Evolutionary conservation across 2,329 filamentous ascomycete species (phyloP).

Genomic region (Beauveria pseudobassiana): DNA sequence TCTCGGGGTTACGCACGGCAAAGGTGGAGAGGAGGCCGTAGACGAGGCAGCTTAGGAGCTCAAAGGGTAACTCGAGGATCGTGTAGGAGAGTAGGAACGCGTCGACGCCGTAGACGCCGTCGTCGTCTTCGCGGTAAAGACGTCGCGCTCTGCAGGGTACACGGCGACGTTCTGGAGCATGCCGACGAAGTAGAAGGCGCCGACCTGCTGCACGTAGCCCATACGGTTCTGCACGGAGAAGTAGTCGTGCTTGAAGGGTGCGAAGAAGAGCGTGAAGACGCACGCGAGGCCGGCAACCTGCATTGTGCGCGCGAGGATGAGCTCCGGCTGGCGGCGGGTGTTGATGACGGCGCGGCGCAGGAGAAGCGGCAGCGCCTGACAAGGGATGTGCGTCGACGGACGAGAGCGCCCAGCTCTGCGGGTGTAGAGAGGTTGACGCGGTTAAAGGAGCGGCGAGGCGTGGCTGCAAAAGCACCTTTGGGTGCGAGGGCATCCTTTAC

Average conservation of each 20-base stretch:
- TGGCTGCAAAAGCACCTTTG: slow-evolving; percentile 4
- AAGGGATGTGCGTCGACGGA: slow-evolving; percentile 56
- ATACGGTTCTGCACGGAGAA: slow-evolving; percentile 64
- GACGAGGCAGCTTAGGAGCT: slow-evolving; percentile 55
- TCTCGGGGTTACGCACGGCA: slow-evolving; percentile 57
- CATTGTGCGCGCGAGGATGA: slow-evolving; percentile 58
- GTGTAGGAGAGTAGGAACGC: slow-evolving; percentile 67
- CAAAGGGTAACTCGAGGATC: slow-evolving; percentile 63
- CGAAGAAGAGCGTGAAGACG: slow-evolving; percentile 62
- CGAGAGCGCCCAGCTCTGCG: slow-evolving; percentile 63
- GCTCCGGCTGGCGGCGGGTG: slow-evolving; percentile 55
- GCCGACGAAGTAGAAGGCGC: slow-evolving; percentile 65
- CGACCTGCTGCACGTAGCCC: slow-evolving; percentile 65
- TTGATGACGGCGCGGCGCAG: slow-evolving; percentile 62
- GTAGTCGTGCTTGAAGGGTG: slow-evolving; percentile 62
- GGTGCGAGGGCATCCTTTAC: slow-evolving; percentile 8
- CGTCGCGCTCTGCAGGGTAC: slow-evolving; percentile 64
- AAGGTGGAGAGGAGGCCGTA: slow-evolving; percentile 59
- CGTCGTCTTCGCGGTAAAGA: slow-evolving; percentile 70
- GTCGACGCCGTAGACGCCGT: slow-evolving; percentile 63
- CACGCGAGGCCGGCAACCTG: slow-evolving; percentile 58
- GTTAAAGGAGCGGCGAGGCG: slow-evolving; percentile 34
- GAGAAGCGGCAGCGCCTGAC: slow-evolving; percentile 57
- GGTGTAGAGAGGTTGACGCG: slow-evolving; percentile 52
- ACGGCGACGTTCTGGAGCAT: slow-evolving; percentile 75